Evolutionary conservation across 495 filamentous ascomycete species (phyloP).

Genomic region (Xylaria palmicola): DNA sequence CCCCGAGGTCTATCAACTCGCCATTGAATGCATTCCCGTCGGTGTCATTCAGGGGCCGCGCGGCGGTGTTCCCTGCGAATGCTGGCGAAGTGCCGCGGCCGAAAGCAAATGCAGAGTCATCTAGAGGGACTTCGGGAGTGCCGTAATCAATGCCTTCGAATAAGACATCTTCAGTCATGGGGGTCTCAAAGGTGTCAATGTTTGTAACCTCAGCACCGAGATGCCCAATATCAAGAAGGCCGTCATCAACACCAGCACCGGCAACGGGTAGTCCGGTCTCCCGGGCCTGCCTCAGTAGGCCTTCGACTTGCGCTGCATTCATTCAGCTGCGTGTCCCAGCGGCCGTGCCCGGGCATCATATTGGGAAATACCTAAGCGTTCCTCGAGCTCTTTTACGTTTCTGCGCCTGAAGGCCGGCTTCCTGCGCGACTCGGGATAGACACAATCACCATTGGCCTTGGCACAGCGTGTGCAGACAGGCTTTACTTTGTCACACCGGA

Average conservation of each 20-base stretch:
- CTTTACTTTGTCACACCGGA: conserved; percentile 63
- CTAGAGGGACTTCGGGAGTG: conserved; percentile 9
- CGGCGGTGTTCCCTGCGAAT: conserved; percentile 1
- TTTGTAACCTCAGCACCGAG: background rate
- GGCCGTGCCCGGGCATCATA: background rate
- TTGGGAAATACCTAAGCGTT: conserved; percentile 63
- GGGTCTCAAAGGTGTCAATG: conserved; percentile 4
- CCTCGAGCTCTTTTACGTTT: conserved; percentile 84
- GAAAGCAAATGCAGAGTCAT: conserved; percentile 18
- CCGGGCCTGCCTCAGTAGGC: conserved; percentile 37
- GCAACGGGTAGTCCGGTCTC: conserved; percentile 8
- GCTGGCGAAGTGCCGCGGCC: conserved; percentile 9
- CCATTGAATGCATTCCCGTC: conserved; percentile 15
- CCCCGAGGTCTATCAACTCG: conserved; percentile 39
- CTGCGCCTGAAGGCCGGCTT: conserved; percentile 87
- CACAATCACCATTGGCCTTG: conserved; percentile 66
- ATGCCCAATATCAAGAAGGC: background rate
- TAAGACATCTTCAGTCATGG: conserved; percentile 20
- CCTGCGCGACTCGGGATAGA: conserved; percentile 79
- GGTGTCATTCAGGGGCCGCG: background rate
- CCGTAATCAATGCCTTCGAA: conserved; percentile 24
- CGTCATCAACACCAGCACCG: background rate
- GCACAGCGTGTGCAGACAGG: conserved; percentile 76
- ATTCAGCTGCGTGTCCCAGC: conserved; percentile 5
- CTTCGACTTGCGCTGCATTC: conserved; percentile 47